These are phyloP conservation scores for Oryza australiensis DNA, from an alignment of 176 grass and related monocot species.

Conservation along the genomic window DNA sequence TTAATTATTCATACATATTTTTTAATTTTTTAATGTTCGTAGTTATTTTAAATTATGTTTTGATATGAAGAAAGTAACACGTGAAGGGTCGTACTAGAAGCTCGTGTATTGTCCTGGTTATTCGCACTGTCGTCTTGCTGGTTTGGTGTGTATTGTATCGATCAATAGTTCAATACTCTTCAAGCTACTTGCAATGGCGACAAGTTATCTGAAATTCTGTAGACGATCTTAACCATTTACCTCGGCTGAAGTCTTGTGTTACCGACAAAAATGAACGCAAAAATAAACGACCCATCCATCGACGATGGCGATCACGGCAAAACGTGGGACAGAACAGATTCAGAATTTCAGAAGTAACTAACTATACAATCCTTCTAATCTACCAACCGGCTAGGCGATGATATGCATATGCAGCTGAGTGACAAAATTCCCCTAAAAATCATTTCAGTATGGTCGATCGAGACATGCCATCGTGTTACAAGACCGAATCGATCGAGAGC, in stretches of 20 bases:
- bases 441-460: not conserved
- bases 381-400: not conserved
- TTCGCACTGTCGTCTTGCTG: not conserved
- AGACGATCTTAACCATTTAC: not conserved
- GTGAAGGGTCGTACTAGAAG: not conserved
- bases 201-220: not conserved
- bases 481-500: not conserved
- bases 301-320: not conserved
- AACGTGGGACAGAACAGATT: not conserved
- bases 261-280: not conserved
- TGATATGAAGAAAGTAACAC: no score
- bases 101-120: not conserved
- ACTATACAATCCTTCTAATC: not conserved
- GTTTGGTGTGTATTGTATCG: not conserved
- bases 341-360: not conserved
- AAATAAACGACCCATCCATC: not conserved
- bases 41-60: no score
- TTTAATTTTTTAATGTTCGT: no score
- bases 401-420: not conserved
- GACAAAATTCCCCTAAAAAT: not conserved
- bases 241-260: not conserved
- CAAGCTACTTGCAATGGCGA: not conserved
- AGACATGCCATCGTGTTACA: conserved; percentile 6
- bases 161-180: not conserved
- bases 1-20: no score